Evolutionary conservation across 2,329 filamentous ascomycete genomes (phyloP), one percentile per base, ranked within the genome.

Genomic region (Aspergillus sp.): DNA sequence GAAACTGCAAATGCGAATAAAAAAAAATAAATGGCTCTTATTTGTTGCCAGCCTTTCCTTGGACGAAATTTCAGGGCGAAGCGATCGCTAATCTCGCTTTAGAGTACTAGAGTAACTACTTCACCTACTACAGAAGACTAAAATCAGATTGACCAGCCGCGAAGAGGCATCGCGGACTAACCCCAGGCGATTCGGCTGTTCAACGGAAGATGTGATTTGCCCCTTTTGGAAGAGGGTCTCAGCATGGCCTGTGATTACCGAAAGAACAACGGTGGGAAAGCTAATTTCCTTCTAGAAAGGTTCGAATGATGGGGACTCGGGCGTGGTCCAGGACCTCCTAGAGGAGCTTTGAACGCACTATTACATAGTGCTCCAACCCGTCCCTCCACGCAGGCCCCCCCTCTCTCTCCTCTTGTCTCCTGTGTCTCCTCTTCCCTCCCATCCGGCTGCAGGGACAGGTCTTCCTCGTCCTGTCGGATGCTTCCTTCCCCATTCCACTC

Each of bases 201-300:
- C 49, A 21, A 48, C 57, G 57, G 57, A 58, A 21, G 49, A 32
- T 55, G 50, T 38, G 51, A 50, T 52, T 57, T 45, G 55, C 63
- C 64, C 61, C 62, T 66, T 66, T 64, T 43, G 55, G 39, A 39
- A 50, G 47, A 57, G 52, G 53, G 58, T 49, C 38, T 55, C 49
- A 60, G 49, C 36, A 55, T 60, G 58, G 47, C 52, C 52, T 68
- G 64, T 67, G 64, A 65, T 63, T 65, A 68, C 59, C 63, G 65
- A 59, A 36, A 63, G 55, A 59, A 41, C 62, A 66, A 70, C 66
- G 66, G 69, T 57, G 63, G 30, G 60, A 69, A 72, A 67, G 65
- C 63, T 71, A 73, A 65, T 66, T 66, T 69, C 65, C 70, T 74
- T 74, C 71, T 74, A 73, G 71, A 73, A 74, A 68, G 66, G 64